Base-by-base conservation (phyloP, 208 protist species). In the Trypanosoma melophagium region DNA sequence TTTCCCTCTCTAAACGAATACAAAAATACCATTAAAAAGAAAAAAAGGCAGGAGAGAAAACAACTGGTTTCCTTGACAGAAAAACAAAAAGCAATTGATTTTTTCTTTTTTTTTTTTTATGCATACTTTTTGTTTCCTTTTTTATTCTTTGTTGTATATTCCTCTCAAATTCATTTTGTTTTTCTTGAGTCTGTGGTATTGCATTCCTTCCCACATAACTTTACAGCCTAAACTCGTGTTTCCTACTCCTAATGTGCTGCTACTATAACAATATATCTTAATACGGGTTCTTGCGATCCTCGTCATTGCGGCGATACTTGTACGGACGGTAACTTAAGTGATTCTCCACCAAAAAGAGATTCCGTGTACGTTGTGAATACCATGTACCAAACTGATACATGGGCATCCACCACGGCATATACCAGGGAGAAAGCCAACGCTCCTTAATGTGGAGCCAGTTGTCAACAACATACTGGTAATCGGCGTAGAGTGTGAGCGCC, bases 251-350 rank as follows among this genome's bases (percentile, higher is more conserved):
- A 24, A 38, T 66, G 14, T 12, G 28, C 28, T 35, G 28, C 28
- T 35, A 35, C 28, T 35, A 35, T 5, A 1, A 35, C 28, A 35
- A 19, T 49, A 12, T 24, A 21, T 7, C 50, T 72, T 87, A 96
- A 81, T 96, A 96, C n/a, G 87, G 90, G 74, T 96, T 93, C 17
- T 81, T 84, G 75, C 83, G 84, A 82, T 94, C 87, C 77, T 95
- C 87, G 64, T 95, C 89, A 66, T 96, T 96, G 66, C 89, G 85
- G 68, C 92, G 86, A 72, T 72, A 95, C 59, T 81, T 86, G 77
- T 94, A 96, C 31, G 92, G 92, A 54, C 87, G 78, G 80, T 96
- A 96, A 75, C 94, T 96, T 35, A 96, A 68, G 75, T 93, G 79
- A 84, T 96, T 96, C 79, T 96, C 92, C 41, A 95, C 74, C 14